Conservation (phyloP, 176 grass and related monocot genomes). For the Rhynchospora breviuscula region DNA sequence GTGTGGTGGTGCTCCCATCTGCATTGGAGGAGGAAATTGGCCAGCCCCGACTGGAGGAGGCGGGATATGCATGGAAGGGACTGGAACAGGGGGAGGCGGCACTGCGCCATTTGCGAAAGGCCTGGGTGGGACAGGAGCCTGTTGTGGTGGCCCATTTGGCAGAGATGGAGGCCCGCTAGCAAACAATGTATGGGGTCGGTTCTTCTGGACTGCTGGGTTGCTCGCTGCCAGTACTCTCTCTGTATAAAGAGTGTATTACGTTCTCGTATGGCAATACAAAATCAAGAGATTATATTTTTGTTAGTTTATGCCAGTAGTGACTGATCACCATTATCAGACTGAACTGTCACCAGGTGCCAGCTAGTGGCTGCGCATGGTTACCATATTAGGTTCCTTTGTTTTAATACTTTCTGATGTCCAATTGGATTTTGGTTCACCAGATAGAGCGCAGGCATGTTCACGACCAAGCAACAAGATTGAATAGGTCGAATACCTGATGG, state of each 20-base stretch:
- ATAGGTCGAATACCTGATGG: not conserved
- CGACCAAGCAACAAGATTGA: not conserved
- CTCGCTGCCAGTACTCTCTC: conserved; percentile 69
- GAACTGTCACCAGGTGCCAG: not conserved
- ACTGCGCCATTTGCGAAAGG: conserved; percentile 62
- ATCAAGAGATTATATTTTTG: not conserved
- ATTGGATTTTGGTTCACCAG: not conserved
- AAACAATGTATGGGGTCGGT: conserved; percentile 81
- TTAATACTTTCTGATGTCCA: not conserved
- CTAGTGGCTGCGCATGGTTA: not conserved
- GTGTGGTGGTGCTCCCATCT: conserved; percentile 55
- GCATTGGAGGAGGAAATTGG: conserved; percentile 67
- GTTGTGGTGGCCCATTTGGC: conserved; percentile 6
- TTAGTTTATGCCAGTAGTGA: not conserved
- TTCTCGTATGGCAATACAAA: not conserved
- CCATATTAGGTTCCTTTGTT: not conserved
- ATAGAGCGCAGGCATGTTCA: not conserved
- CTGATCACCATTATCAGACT: not conserved
- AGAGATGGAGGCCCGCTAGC: conserved; percentile 72
- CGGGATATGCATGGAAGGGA: conserved; percentile 17
- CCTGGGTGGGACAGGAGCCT: conserved; percentile 33
- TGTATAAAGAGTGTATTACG: conserved; percentile 5
- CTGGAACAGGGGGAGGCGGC: conserved; percentile 31
- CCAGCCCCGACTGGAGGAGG: conserved; percentile 38
- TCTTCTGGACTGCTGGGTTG: conserved; percentile 71